These are phyloP conservation scores for Graphilbum ipis-grandicollis DNA, from an alignment of 2,329 filamentous ascomycete species.

Conservation along the genomic window DNA sequence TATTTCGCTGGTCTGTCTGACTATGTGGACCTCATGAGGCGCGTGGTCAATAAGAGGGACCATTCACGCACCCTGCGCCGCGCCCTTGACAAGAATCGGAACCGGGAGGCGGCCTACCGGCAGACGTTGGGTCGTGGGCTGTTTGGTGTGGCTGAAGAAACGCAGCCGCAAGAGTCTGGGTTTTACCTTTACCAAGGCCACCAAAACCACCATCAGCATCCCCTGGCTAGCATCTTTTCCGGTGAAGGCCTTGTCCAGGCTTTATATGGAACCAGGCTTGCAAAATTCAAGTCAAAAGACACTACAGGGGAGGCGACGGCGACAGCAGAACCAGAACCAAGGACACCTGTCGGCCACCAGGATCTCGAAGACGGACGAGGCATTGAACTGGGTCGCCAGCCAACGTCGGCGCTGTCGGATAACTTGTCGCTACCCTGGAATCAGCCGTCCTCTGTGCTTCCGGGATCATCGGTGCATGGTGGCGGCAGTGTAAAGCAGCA, in stretches of 20 bases:
- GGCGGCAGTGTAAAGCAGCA: conserved; percentile 14
- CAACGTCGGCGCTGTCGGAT: conserved; percentile 47
- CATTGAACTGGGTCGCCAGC: conserved; percentile 52
- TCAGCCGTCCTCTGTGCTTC: conserved; percentile 26
- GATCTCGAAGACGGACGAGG: background rate
- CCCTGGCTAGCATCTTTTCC: conserved; percentile 5
- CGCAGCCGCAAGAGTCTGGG: background rate
- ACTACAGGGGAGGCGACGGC: background rate
- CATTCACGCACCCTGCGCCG: conserved; percentile 2
- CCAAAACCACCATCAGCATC: conserved; percentile 1
- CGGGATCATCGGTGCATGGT: conserved; percentile 23
- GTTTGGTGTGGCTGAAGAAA: conserved; percentile 6
- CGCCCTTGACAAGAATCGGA: conserved; percentile 1
- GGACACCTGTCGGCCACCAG: conserved; percentile 5
- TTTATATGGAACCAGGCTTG: conserved; percentile 5
- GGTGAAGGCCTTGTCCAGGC: conserved; percentile 5
- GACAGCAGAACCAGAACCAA: background rate
- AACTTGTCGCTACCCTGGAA: conserved; percentile 34
- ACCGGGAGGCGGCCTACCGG: conserved; percentile 5
- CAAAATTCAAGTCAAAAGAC: conserved; percentile 5
- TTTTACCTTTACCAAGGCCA: background rate
- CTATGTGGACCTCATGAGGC: conserved; percentile 9
- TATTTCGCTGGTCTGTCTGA: conserved; percentile 6
- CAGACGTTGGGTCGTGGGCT: conserved; percentile 9
- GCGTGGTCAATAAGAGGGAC: conserved; percentile 3